phyloP scores from a whole-genome alignment of 495 filamentous ascomycete genomes.

The Lasiosphaeria hispida region DNA sequence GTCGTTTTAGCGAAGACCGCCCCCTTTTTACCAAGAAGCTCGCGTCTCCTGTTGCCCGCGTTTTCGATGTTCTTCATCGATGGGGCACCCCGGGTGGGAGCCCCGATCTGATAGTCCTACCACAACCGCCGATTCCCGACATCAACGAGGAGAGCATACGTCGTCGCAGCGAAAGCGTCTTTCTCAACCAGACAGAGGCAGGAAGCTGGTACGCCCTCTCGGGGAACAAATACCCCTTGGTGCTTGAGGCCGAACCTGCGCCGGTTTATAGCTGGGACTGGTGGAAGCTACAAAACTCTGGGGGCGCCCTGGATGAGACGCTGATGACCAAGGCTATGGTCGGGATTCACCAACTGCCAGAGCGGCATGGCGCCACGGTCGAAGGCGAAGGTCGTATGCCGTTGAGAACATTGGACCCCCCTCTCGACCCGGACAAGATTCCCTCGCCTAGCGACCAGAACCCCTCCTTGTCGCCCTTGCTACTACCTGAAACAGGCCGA shows the following conservation, averaged over 20 bases:
- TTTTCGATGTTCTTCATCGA: conserved; percentile 85
- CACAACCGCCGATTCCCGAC: conserved; percentile 74
- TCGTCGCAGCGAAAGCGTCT: conserved; percentile 64
- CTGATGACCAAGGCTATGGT: conserved; percentile 43
- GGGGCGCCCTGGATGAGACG: conserved; percentile 30
- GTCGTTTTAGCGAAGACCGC: conserved; percentile 28
- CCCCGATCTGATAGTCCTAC: conserved; percentile 70
- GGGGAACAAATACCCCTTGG: conserved; percentile 79
- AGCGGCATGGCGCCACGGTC: conserved; percentile 5
- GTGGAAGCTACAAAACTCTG: conserved; percentile 34
- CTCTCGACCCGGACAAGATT: background rate
- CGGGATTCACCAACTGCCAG: conserved; percentile 46
- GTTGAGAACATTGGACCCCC: background rate
- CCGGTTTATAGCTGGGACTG: conserved; percentile 62
- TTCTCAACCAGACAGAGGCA: conserved; percentile 78
- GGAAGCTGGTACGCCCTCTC: conserved; percentile 96
- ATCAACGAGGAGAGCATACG: conserved; percentile 53
- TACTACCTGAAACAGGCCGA: conserved; percentile 23
- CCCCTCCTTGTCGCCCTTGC: background rate
- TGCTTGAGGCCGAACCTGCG: conserved; percentile 69
- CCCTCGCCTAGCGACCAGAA: background rate
- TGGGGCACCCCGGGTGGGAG: conserved; percentile 56
- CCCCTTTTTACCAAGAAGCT: conserved; percentile 61
- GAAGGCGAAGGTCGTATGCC: background rate
- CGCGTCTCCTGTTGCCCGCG: conserved; percentile 77